Evolutionary conservation across 1,284 basidiomycete species (phyloP), one percentile per base, ranked within the genome.

Genomic region (Xerocomus cyaneibrunnescens): DNA sequence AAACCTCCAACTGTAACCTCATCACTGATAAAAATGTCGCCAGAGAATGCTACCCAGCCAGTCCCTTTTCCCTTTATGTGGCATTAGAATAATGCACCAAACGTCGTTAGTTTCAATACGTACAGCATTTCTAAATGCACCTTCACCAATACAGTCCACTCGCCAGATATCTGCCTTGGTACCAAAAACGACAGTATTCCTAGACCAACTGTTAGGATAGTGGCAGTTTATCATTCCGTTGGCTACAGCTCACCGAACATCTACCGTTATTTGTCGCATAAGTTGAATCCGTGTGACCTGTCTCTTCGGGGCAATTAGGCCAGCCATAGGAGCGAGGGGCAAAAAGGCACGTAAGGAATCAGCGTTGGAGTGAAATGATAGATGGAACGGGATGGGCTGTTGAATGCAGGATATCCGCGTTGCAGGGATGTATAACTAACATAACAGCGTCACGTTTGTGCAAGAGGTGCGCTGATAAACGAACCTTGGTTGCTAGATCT

Each of bases 91-190:
- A 34, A 17, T 34, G 16, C 27, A 28, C 7, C 17, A 46, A 45
- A 40, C 7, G 34, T 22, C 6, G 13, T 30, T n/a, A 4, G 16
- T 21, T 43, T 43, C 45, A 25, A 31, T n/a, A 70, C 79, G 39
- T 53, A 87, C 85, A 52, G 74, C 72, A 58, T 77, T 79, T 56
- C 65, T 74, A 57, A 89, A 86, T 5, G 67, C 69, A 5, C 77
- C 87, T 59, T 84, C 80, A 17, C 86, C 86, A 38, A 88, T 81
- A 47, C 69, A 74, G 54, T 81, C 78, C 1, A 81, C 76, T 49
- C 79, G 74, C 85, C 86, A 89, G 38, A 89, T 88, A 57, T 87
- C 81, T 1, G 84, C 79, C 62, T 83, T 86, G 16, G 79, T 78
- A 0, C 74, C 76, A 3, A 67, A 57, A 17, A 72, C 56, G 22